Evolutionary conservation across 192 early-diverging fungal species (phyloP).

Genomic region (Linnemannia zychae): DNA sequence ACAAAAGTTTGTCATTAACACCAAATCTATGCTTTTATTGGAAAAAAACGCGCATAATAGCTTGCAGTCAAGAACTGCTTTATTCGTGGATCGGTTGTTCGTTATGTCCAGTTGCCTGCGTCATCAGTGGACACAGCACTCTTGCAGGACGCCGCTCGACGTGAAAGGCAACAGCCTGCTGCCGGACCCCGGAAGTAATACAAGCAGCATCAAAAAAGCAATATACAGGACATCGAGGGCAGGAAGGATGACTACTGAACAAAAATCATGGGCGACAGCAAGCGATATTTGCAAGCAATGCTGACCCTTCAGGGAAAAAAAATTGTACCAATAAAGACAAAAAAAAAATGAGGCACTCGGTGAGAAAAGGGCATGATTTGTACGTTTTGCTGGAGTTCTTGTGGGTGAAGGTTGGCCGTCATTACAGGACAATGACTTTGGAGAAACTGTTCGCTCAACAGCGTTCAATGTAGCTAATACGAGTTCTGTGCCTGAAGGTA

Average conservation of each 20-base stretch:
- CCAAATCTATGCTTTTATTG: neutral
- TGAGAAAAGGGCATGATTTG: too few species aligned
- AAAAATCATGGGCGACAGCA: neutral
- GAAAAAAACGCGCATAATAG: constrained; percentile 54
- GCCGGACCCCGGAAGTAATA: constrained; percentile 42
- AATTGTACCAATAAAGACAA: neutral
- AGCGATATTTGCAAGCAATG: neutral
- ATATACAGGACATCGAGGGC: too few species aligned
- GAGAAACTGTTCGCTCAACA: too few species aligned
- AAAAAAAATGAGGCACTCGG: neutral
- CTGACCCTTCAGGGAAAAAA: neutral
- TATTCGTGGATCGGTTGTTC: constrained; percentile 98
- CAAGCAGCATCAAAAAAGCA: neutral
- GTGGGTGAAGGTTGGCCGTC: too few species aligned
- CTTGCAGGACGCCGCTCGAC: constrained; percentile 95
- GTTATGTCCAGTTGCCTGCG: constrained; percentile 93
- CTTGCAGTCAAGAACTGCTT: constrained; percentile 99
- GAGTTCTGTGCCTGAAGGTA: too few species aligned
- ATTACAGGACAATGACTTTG: too few species aligned
- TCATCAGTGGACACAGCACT: constrained; percentile 93
- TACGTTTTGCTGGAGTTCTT: too few species aligned
- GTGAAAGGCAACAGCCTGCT: constrained; percentile 85
- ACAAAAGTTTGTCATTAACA: too few species aligned
- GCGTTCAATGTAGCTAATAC: too few species aligned
- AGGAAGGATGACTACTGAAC: neutral